Evolutionary conservation across 1,139 yeast genomes (phyloP).

Genomic region (Spathaspora sp.): DNA sequence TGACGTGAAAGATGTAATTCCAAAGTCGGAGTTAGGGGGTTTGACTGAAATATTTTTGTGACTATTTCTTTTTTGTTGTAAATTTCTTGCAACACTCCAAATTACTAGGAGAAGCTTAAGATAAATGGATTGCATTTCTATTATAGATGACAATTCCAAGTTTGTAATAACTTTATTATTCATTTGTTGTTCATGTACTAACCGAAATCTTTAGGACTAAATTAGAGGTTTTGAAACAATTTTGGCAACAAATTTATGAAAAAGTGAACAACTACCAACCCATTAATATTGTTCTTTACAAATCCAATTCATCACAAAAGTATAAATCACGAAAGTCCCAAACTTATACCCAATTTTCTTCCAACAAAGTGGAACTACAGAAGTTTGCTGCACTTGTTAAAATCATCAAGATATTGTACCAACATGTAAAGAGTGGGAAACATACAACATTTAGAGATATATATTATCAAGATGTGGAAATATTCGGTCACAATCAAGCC

Average conservation of each 20-base stretch:
- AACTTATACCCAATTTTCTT: conserved; percentile 8
- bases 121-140: not conserved
- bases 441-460: conserved; percentile 60
- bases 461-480: conserved; percentile 60
- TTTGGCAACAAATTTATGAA: conserved; percentile 10
- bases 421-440: conserved; percentile 11
- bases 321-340: conserved; percentile 2
- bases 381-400: conserved; percentile 19
- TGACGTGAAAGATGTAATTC: no score
- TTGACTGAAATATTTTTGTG: no score
- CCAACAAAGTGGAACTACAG: conserved; percentile 6
- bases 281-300: conserved; percentile 3
- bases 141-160: conserved; percentile 5
- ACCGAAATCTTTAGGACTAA: conserved; percentile 5
- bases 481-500: conserved; percentile 48
- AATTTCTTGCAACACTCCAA: not conserved
- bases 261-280: conserved; percentile 3
- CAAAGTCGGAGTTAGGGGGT: no score
- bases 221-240: conserved; percentile 6
- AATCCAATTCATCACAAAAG: not conserved
- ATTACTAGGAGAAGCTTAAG: not conserved
- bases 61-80: not conserved
- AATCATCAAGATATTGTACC: conserved; percentile 21
- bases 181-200: not conserved
- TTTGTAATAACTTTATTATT: not conserved